These are phyloP conservation scores for Wickerhamiella musiphila DNA, from an alignment of 805 yeast genomes.

Conservation along the genomic window DNA sequence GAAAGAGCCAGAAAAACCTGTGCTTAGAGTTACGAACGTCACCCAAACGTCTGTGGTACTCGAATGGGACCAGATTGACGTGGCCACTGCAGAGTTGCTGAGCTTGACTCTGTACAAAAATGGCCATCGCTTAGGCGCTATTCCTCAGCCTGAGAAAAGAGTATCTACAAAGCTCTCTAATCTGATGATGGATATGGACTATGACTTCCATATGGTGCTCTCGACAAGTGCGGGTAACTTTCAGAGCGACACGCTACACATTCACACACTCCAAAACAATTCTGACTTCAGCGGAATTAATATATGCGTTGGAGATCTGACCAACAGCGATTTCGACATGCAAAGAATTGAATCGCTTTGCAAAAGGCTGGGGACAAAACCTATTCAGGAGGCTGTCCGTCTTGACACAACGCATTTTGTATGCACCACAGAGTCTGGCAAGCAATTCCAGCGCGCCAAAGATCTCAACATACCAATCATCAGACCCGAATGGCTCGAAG, in stretches of 20 bases:
- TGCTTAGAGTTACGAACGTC: conserved; percentile 49
- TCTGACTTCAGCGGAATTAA: conserved; percentile 88
- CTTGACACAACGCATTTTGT: conserved; percentile 92
- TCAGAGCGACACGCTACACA: conserved; percentile 45
- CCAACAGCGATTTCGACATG: conserved; percentile 34
- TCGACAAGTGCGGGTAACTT: conserved; percentile 83
- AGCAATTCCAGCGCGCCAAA: conserved; percentile 62
- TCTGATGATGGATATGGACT: conserved; percentile 68
- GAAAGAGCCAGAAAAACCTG: conserved; percentile 53
- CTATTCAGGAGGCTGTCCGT: conserved; percentile 51
- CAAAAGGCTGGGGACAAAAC: conserved; percentile 63
- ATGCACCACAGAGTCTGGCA: conserved; percentile 52
- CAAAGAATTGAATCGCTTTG: conserved; percentile 48
- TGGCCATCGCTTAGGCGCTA: conserved; percentile 46
- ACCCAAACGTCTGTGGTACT: conserved; percentile 92
- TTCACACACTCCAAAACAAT: conserved; percentile 89
- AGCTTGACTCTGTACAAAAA: conserved; percentile 65
- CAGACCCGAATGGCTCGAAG: conserved; percentile 92
- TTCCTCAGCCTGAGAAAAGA: conserved; percentile 66
- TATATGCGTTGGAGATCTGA: conserved; percentile 68
- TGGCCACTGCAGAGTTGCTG: conserved; percentile 69
- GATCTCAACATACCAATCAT: conserved; percentile 83
- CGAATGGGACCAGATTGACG: conserved; percentile 77
- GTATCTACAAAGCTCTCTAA: conserved; percentile 82
- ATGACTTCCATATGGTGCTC: conserved; percentile 60